Conservation (phyloP, 441 rosid species). For the Isatis lusitanica region DNA sequence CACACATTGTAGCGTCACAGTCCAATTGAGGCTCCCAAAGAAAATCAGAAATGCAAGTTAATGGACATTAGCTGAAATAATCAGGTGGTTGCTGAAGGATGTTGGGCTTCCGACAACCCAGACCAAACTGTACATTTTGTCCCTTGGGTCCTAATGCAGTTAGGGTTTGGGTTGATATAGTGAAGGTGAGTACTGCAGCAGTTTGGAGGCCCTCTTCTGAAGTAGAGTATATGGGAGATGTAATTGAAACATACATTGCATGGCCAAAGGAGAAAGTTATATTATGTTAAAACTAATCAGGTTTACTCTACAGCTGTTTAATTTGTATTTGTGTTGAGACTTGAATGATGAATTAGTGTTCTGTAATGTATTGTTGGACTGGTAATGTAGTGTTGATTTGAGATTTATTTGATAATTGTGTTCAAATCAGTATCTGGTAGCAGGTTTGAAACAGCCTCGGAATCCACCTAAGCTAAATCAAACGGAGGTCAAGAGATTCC, state of each 20-base stretch:
- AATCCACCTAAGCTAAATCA: too few species aligned
- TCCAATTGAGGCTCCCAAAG: too few species aligned
- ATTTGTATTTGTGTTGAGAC: too few species aligned
- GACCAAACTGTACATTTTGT: background rate
- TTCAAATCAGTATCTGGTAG: too few species aligned
- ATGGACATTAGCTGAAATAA: background rate
- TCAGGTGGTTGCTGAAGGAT: background rate
- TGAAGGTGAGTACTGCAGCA: background rate
- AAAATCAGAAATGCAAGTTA: background rate
- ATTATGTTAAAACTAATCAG: background rate
- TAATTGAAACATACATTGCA: background rate
- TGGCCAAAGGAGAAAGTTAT: background rate
- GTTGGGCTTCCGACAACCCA: background rate
- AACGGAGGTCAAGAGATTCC: too few species aligned
- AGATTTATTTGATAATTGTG: too few species aligned
- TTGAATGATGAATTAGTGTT: too few species aligned
- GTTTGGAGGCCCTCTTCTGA: background rate
- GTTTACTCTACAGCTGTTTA: too few species aligned
- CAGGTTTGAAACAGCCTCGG: too few species aligned
- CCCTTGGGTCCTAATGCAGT: background rate
- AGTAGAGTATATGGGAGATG: background rate
- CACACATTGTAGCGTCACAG: too few species aligned
- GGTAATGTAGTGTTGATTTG: too few species aligned
- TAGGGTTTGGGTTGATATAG: background rate
- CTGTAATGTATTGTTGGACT: too few species aligned